Percentiles rank a stretch among this genome's conserved stretches.
Conservation (phyloP, 192 early-diverging fungal species). For the Ramicandelaber brevisporus region DNA sequence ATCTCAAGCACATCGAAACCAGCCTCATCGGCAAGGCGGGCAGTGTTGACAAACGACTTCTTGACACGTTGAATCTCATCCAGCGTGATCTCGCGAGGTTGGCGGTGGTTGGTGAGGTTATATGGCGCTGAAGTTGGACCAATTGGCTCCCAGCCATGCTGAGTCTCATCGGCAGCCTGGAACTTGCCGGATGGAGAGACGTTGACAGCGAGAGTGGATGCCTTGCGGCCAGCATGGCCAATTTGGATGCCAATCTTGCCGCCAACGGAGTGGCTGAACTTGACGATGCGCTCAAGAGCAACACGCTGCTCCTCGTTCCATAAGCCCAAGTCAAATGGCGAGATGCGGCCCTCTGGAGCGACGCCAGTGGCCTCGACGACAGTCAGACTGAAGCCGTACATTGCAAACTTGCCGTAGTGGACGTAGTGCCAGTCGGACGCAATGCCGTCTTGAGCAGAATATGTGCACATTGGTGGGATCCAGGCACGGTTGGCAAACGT, state of each 20-base stretch:
- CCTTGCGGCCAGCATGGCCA: constrained; percentile 64
- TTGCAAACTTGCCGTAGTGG: constrained; percentile 37
- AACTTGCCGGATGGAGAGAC: no score
- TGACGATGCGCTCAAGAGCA: constrained; percentile 23
- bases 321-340: constrained; percentile 50
- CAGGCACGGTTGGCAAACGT: constrained; percentile 50
- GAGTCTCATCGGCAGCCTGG: constrained; percentile 3
- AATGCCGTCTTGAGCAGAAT: constrained; percentile 34
- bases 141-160: constrained; percentile 50
- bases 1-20: constrained; percentile 82
- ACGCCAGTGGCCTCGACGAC: constrained; percentile 60
- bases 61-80: constrained; percentile 38
- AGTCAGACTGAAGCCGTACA: constrained; percentile 52
- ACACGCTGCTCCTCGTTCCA: constrained; percentile 40
- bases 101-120: constrained; percentile 9
- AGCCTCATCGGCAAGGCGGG: constrained; percentile 41
- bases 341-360: constrained; percentile 44
- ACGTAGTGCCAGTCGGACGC: constrained; percentile 36
- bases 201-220: constrained; percentile 12
- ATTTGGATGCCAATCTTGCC: constrained; percentile 42
- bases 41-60: constrained; percentile 31
- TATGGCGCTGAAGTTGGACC: constrained; percentile 29
- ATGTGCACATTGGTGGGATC: constrained; percentile 70
- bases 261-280: constrained; percentile 33
- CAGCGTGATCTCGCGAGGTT: constrained; percentile 23